Percentiles rank a stretch among this genome's conserved stretches.
Conservation (phyloP, 495 filamentous ascomycete species). For the Astrothelium macrocarpum region DNA sequence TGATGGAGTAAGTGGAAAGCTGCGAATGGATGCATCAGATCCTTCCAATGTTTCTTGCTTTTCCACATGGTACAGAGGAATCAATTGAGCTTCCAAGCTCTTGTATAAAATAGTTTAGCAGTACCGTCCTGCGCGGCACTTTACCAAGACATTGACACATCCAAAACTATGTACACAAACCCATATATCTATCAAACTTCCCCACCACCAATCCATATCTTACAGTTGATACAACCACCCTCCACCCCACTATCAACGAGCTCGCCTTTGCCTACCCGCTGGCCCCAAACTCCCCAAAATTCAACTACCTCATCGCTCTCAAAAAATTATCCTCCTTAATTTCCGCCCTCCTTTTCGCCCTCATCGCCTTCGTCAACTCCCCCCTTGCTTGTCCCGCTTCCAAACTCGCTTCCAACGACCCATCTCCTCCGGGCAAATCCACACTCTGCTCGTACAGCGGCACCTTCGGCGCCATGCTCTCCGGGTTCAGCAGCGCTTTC, state of each 20-base stretch:
- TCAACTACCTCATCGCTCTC: slow-evolving; percentile 54
- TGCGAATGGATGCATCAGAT: not conserved
- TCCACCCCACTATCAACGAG: not conserved
- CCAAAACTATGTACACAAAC: no score
- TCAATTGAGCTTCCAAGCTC: not conserved
- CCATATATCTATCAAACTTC: no score
- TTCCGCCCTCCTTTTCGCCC: slow-evolving; percentile 59
- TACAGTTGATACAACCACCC: no score
- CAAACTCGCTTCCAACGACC: slow-evolving; percentile 45
- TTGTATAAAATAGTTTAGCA: not conserved
- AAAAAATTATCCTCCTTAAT: slow-evolving; percentile 96
- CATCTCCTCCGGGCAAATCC: slow-evolving; percentile 60
- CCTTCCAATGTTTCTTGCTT: not conserved
- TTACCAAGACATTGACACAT: no score
- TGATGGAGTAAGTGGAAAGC: not conserved
- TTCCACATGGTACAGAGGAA: not conserved
- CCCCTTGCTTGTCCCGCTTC: slow-evolving; percentile 49
- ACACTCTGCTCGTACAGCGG: slow-evolving; percentile 76
- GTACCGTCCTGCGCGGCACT: no score
- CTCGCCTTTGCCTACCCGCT: not conserved
- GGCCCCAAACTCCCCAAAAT: not conserved
- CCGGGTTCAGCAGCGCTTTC: slow-evolving; percentile 54
- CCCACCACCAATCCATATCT: no score
- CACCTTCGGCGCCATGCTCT: slow-evolving; percentile 57
- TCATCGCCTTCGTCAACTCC: slow-evolving; percentile 58